phyloP scores from a whole-genome alignment of 495 filamentous ascomycete species.

The Schizothecium vesticola region DNA sequence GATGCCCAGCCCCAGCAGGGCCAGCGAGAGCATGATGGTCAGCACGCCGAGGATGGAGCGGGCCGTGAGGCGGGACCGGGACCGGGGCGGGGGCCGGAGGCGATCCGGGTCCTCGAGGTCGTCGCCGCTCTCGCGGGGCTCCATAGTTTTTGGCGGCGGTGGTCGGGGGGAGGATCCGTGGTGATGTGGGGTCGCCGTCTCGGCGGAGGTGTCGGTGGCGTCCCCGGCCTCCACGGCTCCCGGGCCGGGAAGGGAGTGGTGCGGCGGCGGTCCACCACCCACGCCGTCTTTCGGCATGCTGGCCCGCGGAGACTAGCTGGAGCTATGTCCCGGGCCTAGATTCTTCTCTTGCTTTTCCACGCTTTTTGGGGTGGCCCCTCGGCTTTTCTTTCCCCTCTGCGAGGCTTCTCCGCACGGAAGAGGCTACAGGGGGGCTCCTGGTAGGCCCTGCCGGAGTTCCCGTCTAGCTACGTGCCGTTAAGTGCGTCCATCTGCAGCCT shows the following conservation, averaged over 20 bases:
- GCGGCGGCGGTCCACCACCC: neutral
- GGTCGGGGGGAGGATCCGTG: neutral
- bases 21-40: slow-evolving; percentile 14
- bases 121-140: neutral
- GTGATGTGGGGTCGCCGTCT: neutral
- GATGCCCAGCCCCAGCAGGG: slow-evolving; percentile 16
- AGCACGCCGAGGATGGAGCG: slow-evolving; percentile 10
- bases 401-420: neutral
- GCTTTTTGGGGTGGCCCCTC: neutral
- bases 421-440: neutral
- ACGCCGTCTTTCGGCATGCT: neutral
- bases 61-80: slow-evolving; percentile 8
- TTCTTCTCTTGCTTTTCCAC: neutral
- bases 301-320: neutral
- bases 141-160: neutral
- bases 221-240: neutral
- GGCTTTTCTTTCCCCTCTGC: neutral
- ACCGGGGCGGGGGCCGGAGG: no score
- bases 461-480: slow-evolving; percentile 2
- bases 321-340: neutral
- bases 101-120: neutral
- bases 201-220: neutral
- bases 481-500: slow-evolving; percentile 2
- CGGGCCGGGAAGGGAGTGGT: neutral
- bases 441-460: neutral